Evolutionary conservation across 495 filamentous ascomycete species (phyloP).

Genomic region (Aspergillus diversus): DNA sequence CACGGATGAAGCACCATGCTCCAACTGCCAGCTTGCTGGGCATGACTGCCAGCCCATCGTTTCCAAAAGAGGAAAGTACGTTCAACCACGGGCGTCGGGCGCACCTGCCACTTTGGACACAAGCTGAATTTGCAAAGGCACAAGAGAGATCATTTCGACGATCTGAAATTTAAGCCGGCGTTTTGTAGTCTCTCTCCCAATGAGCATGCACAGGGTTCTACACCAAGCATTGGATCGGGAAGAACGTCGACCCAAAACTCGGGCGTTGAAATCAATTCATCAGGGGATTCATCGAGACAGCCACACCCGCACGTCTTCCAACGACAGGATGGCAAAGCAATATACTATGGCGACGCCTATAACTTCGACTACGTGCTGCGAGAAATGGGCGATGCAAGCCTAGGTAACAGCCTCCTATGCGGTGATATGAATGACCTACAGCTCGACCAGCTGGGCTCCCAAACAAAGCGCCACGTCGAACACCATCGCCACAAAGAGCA

Average conservation of each 20-base stretch:
- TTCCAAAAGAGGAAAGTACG: constrained; percentile 19
- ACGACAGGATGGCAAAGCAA: not conserved
- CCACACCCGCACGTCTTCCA: not conserved
- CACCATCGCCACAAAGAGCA: constrained; percentile 2
- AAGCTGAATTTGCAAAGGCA: not conserved
- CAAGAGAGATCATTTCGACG: not conserved
- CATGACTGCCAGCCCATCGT: constrained; percentile 17
- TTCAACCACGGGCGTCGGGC: constrained; percentile 4
- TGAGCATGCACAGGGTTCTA: not conserved
- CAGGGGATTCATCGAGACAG: too few relatives aligned
- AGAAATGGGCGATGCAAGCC: not conserved
- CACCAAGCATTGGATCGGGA: not conserved
- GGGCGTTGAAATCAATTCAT: not conserved
- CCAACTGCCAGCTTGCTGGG: constrained; percentile 5
- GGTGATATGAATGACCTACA: not conserved
- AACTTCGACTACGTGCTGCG: constrained; percentile 13
- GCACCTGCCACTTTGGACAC: not conserved
- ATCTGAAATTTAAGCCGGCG: not conserved
- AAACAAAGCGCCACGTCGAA: constrained; percentile 11
- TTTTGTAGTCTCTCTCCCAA: not conserved
- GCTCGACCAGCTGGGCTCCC: constrained; percentile 6
- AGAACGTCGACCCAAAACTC: not conserved
- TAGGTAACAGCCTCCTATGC: not conserved
- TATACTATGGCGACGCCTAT: constrained; percentile 17
- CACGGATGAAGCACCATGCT: constrained; percentile 12